A percentile compares a stretch with the other conserved stretches of the same genome.
These are phyloP conservation scores for Diutina pseudorugosa DNA, from an alignment of 1,139 yeast species.

Conservation along the genomic window DNA sequence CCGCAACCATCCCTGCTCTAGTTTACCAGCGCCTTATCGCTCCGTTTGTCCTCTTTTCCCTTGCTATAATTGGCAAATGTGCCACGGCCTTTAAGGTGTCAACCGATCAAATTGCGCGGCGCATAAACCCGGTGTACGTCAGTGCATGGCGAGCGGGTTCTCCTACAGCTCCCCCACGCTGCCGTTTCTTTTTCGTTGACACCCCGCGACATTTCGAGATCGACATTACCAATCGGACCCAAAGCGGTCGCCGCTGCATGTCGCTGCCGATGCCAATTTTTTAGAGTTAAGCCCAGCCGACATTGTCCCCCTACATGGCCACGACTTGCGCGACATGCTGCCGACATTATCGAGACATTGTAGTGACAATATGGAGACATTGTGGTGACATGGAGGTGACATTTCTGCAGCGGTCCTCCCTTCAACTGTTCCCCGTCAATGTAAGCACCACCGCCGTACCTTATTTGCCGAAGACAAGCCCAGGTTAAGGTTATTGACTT, in stretches of 20 bases:
- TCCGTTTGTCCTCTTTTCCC: no score
- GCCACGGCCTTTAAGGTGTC: background rate
- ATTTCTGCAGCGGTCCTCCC: background rate
- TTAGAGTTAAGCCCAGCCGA: no score
- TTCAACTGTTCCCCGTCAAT: background rate
- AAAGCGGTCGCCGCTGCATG: background rate
- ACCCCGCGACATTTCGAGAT: background rate
- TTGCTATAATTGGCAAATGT: no score
- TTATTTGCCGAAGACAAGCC: no score
- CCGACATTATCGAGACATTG: no score
- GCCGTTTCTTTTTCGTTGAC: background rate
- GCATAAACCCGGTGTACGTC: background rate
- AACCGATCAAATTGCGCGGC: background rate
- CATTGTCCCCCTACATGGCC: no score
- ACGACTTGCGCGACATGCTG: background rate
- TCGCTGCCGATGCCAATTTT: background rate
- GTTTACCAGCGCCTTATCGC: no score
- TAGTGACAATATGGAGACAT: no score
- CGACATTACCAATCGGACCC: background rate
- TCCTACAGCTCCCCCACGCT: background rate
- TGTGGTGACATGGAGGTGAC: no score
- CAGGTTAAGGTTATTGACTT: no score
- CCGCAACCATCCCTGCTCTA: no score
- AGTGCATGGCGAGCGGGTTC: background rate
- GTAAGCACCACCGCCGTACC: no score